Conservation (phyloP, 768 basidiomycete genomes). For the Scleroderma citrinum region DNA sequence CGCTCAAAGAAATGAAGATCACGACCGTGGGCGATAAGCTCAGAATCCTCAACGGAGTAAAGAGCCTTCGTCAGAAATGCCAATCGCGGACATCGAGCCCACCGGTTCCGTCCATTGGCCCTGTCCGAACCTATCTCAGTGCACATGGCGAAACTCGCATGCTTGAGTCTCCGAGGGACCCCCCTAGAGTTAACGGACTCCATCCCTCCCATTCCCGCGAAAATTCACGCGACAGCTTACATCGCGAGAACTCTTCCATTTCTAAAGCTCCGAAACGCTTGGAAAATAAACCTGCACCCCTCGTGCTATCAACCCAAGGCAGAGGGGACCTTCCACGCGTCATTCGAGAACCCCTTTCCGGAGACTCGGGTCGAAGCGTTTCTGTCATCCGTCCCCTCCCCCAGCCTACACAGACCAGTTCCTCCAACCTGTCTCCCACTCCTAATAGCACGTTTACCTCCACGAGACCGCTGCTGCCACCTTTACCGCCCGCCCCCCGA, state of each 20-base stretch:
- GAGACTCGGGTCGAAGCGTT: constrained; percentile 44
- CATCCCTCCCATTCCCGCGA: constrained; percentile 17
- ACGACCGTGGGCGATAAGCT: constrained; percentile 87
- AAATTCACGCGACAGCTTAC: constrained; percentile 13
- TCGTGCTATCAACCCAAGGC: constrained; percentile 58
- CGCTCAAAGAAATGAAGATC: constrained; percentile 88
- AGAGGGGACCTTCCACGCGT: constrained; percentile 67
- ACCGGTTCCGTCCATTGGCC: neutral
- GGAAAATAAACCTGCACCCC: constrained; percentile 68
- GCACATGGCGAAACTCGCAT: constrained; percentile 1
- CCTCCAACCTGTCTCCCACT: neutral
- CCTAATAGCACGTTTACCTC: constrained; percentile 7
- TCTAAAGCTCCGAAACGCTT: constrained; percentile 41
- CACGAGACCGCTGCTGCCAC: constrained; percentile 49
- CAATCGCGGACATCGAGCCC: constrained; percentile 14
- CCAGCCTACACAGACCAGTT: constrained; percentile 14
- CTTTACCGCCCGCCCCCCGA: constrained; percentile 65
- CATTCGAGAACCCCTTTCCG: constrained; percentile 51
- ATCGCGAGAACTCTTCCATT: constrained; percentile 19
- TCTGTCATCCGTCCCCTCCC: constrained; percentile 25
- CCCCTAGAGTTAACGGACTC: constrained; percentile 4
- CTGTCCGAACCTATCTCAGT: neutral
- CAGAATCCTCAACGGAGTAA: constrained; percentile 81
- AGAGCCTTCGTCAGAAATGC: constrained; percentile 61
- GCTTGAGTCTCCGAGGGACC: constrained; percentile 4